Evolutionary conservation across 2,329 filamentous ascomycete genomes (phyloP).

Genomic region (Aspergillus ochraceus): DNA sequence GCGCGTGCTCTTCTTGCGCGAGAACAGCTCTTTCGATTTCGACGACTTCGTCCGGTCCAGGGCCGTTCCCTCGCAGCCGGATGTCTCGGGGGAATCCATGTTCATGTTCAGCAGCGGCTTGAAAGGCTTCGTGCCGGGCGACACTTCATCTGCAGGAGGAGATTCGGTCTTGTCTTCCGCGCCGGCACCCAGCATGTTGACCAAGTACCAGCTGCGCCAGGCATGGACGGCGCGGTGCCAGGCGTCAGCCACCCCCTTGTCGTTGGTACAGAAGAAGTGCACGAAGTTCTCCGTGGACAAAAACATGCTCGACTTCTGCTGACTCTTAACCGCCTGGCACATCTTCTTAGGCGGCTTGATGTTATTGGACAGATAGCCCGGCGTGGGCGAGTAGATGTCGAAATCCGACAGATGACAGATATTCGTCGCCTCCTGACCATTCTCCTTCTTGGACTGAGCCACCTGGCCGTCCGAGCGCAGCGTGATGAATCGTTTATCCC

Average conservation of each 20-base stretch:
- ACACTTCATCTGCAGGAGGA: slow-evolving; percentile 18
- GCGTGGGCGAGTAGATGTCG: slow-evolving; percentile 80
- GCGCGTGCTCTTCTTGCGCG: slow-evolving; percentile 29
- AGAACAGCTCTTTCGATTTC: slow-evolving; percentile 23
- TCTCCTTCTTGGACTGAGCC: slow-evolving; percentile 68
- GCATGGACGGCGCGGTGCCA: slow-evolving; percentile 72
- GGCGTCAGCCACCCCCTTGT: slow-evolving; percentile 62
- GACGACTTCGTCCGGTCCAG: slow-evolving; percentile 15
- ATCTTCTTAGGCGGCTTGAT: slow-evolving; percentile 81
- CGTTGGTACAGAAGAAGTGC: slow-evolving; percentile 85
- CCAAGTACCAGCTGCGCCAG: slow-evolving; percentile 92
- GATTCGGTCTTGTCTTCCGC: slow-evolving; percentile 28
- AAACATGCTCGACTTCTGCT: slow-evolving; percentile 84
- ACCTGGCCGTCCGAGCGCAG: slow-evolving; percentile 73
- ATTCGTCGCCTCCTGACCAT: slow-evolving; percentile 66
- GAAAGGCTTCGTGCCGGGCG: slow-evolving; percentile 46
- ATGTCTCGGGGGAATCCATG: slow-evolving; percentile 56
- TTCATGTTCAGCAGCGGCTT: slow-evolving; percentile 68
- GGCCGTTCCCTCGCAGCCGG: slow-evolving; percentile 26
- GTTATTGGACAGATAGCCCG: slow-evolving; percentile 65
- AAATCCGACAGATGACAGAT: slow-evolving; percentile 89
- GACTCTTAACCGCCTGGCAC: slow-evolving; percentile 87
- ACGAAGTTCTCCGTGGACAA: slow-evolving; percentile 80
- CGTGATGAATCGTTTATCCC: slow-evolving; percentile 81
- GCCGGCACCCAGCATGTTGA: slow-evolving; percentile 66